Base-by-base conservation (phyloP, 768 basidiomycete genomes). In the Cystofilobasidium ferigula region DNA sequence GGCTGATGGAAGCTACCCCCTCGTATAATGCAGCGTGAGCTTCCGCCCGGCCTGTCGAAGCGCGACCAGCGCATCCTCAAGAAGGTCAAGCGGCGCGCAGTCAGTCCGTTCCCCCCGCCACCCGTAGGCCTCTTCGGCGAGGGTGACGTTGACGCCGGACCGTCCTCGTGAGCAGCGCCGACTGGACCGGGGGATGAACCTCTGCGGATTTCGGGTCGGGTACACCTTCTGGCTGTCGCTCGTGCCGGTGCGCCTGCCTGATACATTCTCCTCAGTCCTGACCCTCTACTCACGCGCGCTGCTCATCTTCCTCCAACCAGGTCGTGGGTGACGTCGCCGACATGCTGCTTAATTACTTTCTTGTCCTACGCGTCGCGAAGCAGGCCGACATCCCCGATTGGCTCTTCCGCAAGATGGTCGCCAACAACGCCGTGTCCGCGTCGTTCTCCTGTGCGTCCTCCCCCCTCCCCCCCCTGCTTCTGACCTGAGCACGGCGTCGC, bases 151-250 rank as follows among this genome's bases (percentile, higher is more conserved):
- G 40, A 42, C 40, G 3, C 16, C 40, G 7, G 14, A 12, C 7
- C 40, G 16, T 3, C 40, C 14, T 18, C 36, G 7, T 14, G 36
- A 36, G 6, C 6, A 42, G 40, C 61, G 40, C 28, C 40, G 40
- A 14, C 57, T 67, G 32, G 66, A 67, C 60, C 56, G 47, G 35
- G 66, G 66, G 6, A 53, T 66, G 2, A 28, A 16, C 28, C 35
- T 67, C 40, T 67, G 66, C 34, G 66, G 66, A 1, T 67, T 62
- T 43, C 51, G 61, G 26, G 66, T 67, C 8, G 66, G 66, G 40
- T 67, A 56, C 53, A 62, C 66, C 6, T 67, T 67, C 61, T 67
- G 57, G 34, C 40, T 67, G 32, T 60, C 59, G 9, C 43, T 67
- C 22, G 56, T 67, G 18, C 66, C 66, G 16, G 40, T 42, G 40